Evolutionary conservation across 192 early-diverging fungal species (phyloP).

Genomic region (Coemansia sp.): DNA sequence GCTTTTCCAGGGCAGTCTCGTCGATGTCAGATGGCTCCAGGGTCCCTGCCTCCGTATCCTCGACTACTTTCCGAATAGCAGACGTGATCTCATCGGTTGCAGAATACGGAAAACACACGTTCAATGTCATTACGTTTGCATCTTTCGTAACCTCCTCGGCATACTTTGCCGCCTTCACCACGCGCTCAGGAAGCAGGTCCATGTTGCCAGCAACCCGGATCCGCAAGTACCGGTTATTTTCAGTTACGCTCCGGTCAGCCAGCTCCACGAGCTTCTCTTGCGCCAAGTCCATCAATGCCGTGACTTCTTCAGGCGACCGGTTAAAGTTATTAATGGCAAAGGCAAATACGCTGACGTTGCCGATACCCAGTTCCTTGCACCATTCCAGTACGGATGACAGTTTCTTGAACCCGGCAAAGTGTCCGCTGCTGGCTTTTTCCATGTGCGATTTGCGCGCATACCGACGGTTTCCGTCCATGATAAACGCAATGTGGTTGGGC

Average conservation of each 20-base stretch:
- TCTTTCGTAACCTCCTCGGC: constrained; percentile 67
- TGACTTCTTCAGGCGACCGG: constrained; percentile 80
- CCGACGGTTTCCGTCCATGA: constrained; percentile 98
- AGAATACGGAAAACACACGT: constrained; percentile 92
- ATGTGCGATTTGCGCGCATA: constrained; percentile 71
- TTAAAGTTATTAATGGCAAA: constrained; percentile 99
- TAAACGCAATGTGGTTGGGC: constrained; percentile 89
- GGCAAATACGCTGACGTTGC: constrained; percentile 90
- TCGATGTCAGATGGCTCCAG: constrained; percentile 58
- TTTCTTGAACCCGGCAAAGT: constrained; percentile 76
- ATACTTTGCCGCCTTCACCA: constrained; percentile 59
- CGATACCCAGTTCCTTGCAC: constrained; percentile 83
- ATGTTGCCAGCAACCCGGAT: constrained; percentile 83
- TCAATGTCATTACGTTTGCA: constrained; percentile 73
- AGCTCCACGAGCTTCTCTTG: constrained; percentile 76
- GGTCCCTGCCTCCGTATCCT: constrained; percentile 60
- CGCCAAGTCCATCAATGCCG: constrained; percentile 80
- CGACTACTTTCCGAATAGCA: constrained; percentile 59
- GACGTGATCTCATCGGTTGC: constrained; percentile 86
- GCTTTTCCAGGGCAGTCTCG: constrained; percentile 54
- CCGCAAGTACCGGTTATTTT: constrained; percentile 67
- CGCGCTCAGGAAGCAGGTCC: constrained; percentile 64
- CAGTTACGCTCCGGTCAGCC: constrained; percentile 65
- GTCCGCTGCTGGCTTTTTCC: constrained; percentile 63
- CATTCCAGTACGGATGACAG: constrained; percentile 85